phyloP scores from a whole-genome alignment of 139 green algal genomes.

The Nannochloris sp. region DNA sequence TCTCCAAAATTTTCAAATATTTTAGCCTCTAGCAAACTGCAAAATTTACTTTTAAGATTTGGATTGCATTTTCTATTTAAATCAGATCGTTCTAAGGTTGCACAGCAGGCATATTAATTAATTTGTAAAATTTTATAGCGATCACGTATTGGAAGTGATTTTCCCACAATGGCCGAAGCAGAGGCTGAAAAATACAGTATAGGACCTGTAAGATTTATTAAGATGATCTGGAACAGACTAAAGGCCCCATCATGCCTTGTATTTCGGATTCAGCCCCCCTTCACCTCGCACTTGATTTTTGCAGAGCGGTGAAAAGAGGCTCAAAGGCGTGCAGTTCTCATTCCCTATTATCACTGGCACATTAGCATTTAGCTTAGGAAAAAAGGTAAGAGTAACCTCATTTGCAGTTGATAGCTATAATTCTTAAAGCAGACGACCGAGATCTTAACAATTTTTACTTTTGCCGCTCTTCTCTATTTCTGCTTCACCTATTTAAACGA shows the following conservation, averaged over 20 bases:
- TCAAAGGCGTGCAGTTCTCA: slow-evolving; percentile 62
- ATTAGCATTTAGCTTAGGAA: slow-evolving; percentile 78
- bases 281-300: not conserved
- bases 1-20: not conserved
- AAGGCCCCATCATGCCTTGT: too few species aligned
- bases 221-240: too few species aligned
- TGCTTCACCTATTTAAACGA: not conserved
- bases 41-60: not conserved
- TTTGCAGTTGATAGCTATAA: too few species aligned
- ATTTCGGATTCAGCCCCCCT: too few species aligned
- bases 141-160: too few species aligned
- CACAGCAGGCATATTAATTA: too few species aligned
- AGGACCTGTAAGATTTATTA: not conserved
- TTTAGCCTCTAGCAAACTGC: not conserved
- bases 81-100: too few species aligned
- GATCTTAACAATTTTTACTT: too few species aligned
- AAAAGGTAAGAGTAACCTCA: too few species aligned
- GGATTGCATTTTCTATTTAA: not conserved
- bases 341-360: slow-evolving; percentile 76
- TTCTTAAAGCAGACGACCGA: too few species aligned
- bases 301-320: slow-evolving; percentile 25
- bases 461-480: not conserved
- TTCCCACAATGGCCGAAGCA: not conserved
- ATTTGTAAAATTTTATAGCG: too few species aligned
- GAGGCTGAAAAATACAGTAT: not conserved